phyloP scores from a whole-genome alignment of 2,329 filamentous ascomycete species.

The Penicillium brevicompactum region DNA sequence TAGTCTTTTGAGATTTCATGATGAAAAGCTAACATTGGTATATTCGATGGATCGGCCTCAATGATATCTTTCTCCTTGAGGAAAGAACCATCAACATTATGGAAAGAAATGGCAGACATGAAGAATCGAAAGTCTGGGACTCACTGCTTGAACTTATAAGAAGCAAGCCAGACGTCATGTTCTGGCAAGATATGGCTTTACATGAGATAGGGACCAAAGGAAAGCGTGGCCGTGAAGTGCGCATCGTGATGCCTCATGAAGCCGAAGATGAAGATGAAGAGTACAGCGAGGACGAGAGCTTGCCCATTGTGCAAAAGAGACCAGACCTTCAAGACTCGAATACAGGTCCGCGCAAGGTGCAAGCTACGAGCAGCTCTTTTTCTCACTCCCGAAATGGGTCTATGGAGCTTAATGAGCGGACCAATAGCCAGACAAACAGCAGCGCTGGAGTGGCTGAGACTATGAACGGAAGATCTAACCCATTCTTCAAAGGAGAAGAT shows the following conservation, averaged over 20 bases:
- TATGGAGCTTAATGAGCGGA: not conserved
- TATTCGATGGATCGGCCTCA: slow-evolving; percentile 9
- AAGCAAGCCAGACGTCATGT: not conserved
- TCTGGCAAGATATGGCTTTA: slow-evolving; percentile 17
- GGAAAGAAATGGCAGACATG: not conserved
- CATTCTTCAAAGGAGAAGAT: no score
- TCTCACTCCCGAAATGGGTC: not conserved
- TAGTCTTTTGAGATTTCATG: not conserved
- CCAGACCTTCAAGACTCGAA: not conserved
- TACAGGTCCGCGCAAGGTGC: not conserved
- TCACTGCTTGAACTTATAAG: slow-evolving; percentile 5
- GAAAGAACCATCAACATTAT: not conserved
- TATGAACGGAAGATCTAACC: no score
- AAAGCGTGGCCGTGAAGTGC: slow-evolving; percentile 4
- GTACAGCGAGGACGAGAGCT: not conserved
- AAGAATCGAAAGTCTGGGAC: slow-evolving; percentile 5
- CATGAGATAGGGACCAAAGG: slow-evolving; percentile 10
- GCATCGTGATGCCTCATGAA: slow-evolving; percentile 3
- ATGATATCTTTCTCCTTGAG: slow-evolving; percentile 8
- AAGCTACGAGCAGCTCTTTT: not conserved
- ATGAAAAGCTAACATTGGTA: not conserved
- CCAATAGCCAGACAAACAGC: not conserved
- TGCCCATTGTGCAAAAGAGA: not conserved
- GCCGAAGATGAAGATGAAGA: not conserved
- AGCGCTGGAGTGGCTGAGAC: no score